These are phyloP conservation scores for Bolboschoenus planiculmis DNA, from an alignment of 176 grass and related monocot species.

Conservation along the genomic window DNA sequence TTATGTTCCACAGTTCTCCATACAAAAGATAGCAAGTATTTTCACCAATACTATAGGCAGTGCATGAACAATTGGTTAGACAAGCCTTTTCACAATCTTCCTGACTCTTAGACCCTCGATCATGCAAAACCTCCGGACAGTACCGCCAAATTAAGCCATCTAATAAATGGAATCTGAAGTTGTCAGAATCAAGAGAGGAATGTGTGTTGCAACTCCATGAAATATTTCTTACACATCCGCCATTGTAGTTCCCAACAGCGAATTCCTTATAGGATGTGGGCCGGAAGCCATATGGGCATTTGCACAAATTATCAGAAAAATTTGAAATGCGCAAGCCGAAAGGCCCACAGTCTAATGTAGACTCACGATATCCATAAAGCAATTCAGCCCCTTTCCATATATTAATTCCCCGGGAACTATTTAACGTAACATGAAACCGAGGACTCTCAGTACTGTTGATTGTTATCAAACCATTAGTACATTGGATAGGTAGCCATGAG, in stretches of 20 bases:
- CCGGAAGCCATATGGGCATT: slow-evolving; percentile 28
- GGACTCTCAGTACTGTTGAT: not conserved
- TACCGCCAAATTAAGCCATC: slow-evolving; percentile 13
- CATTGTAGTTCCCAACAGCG: slow-evolving; percentile 23
- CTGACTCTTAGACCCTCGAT: too few relatives aligned
- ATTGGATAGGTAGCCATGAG: not conserved
- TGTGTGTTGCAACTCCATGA: slow-evolving; percentile 26
- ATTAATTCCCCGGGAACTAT: not conserved
- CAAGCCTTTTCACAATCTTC: slow-evolving; percentile 27
- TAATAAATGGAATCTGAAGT: slow-evolving; percentile 15
- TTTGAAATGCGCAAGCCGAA: slow-evolving; percentile 24
- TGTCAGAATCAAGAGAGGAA: not conserved
- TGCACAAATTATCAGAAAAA: slow-evolving; percentile 2
- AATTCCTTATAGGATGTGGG: slow-evolving; percentile 26
- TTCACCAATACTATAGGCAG: slow-evolving; percentile 25
- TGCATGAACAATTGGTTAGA: slow-evolving; percentile 35
- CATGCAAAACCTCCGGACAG: too few relatives aligned
- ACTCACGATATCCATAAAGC: slow-evolving; percentile 14
- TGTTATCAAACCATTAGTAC: not conserved
- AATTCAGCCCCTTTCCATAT: not conserved
- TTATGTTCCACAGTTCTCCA: slow-evolving; percentile 14
- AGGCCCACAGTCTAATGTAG: slow-evolving; percentile 30
- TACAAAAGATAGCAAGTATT: slow-evolving; percentile 26
- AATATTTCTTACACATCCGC: slow-evolving; percentile 36
- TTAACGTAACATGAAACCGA: not conserved